Evolutionary conservation across 2,329 filamentous ascomycete genomes (phyloP).

Genomic region (Fusarium circinatum): DNA sequence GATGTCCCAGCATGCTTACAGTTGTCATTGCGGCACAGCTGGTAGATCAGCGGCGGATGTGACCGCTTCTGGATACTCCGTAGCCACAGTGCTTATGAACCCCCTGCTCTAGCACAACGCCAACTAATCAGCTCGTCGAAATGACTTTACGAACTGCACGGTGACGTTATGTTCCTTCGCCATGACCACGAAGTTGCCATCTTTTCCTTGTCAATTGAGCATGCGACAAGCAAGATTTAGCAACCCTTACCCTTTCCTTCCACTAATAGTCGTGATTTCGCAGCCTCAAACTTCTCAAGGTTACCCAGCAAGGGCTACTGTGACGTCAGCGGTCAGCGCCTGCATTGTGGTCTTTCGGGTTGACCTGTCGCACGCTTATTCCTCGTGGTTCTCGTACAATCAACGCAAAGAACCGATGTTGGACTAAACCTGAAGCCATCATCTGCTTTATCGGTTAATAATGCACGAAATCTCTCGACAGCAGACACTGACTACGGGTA

Average conservation of each 20-base stretch:
- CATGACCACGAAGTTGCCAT: neutral
- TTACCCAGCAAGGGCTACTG: fast-evolving
- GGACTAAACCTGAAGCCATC: fast-evolving
- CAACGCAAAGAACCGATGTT: fast-evolving
- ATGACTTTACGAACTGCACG: neutral
- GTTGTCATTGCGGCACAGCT: neutral
- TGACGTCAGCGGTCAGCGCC: neutral
- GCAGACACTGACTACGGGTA: fast-evolving
- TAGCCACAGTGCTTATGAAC: fast-evolving
- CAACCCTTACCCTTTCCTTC: fast-evolving
- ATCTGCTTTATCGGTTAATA: fast-evolving
- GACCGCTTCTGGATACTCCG: neutral
- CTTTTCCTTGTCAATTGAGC: neutral
- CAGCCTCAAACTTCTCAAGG: fast-evolving
- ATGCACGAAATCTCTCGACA: neutral
- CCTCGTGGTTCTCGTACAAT: fast-evolving
- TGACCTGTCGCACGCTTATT: no score
- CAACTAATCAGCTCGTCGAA: fast-evolving
- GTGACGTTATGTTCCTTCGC: neutral
- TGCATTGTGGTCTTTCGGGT: neutral
- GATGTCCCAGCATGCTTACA: neutral
- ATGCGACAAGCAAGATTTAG: neutral
- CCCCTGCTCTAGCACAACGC: fast-evolving
- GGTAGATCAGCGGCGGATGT: neutral
- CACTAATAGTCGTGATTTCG: neutral